Conservation (phyloP, 1,284 basidiomycete genomes). For the Melampsora americana region DNA sequence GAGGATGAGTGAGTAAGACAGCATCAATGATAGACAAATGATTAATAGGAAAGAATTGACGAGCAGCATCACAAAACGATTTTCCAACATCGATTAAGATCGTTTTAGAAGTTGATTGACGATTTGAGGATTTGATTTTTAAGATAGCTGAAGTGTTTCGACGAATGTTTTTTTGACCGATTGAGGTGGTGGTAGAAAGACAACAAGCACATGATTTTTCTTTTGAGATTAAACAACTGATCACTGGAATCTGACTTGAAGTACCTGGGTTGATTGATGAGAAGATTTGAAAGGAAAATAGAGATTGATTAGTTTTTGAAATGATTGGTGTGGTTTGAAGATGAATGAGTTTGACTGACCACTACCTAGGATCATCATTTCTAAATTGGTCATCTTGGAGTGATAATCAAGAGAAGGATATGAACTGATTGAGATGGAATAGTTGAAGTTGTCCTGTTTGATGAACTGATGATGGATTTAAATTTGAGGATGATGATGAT, state of each 20-base stretch:
- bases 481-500: too few species aligned
- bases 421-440: too few species aligned
- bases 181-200: conserved; percentile 63
- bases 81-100: conserved; percentile 76
- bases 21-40: conserved; percentile 71
- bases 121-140: too few species aligned
- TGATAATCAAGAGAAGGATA: too few species aligned
- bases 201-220: conserved; percentile 64
- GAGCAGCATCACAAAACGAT: conserved; percentile 69
- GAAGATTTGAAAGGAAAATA: not conserved
- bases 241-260: conserved; percentile 66
- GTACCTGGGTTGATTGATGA: too few species aligned
- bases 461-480: too few species aligned
- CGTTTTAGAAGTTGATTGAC: conserved; percentile 48
- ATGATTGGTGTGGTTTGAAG: not conserved
- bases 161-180: conserved; percentile 70
- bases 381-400: conserved; percentile 1
- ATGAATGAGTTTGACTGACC: conserved; percentile 9
- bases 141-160: conserved; percentile 72
- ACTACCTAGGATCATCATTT: not conserved
- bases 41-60: conserved; percentile 76
- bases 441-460: too few species aligned
- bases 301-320: not conserved
- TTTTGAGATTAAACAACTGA: conserved; percentile 64
- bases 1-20: conserved; percentile 72